Conservation (phyloP, 352 stramenopile species). For the Vaucheria bursata region DNA sequence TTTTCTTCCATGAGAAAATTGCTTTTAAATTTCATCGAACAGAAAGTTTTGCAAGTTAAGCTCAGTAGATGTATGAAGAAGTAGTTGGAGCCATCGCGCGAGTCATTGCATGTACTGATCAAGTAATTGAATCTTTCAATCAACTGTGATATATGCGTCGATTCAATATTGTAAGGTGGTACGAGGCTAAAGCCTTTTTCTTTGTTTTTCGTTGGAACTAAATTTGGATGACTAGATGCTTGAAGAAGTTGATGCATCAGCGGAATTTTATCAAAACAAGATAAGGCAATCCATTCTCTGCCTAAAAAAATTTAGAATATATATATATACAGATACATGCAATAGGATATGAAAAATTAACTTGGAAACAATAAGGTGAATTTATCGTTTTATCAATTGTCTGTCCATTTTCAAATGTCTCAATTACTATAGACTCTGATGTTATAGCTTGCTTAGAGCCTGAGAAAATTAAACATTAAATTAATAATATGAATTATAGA, state of each 20-base stretch:
- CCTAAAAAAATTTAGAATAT: too few relatives aligned
- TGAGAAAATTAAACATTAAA: too few relatives aligned
- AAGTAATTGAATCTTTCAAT: not conserved
- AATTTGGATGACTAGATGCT: not conserved
- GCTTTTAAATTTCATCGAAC: conserved; percentile 3
- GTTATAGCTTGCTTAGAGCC: too few relatives aligned
- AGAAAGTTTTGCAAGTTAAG: not conserved
- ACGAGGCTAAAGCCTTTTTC: too few relatives aligned
- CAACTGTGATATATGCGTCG: not conserved
- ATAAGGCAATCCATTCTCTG: conserved; percentile 25
- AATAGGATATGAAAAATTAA: too few relatives aligned
- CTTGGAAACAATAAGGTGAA: too few relatives aligned
- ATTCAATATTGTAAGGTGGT: not conserved
- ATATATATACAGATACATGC: too few relatives aligned
- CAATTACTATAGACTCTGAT: too few relatives aligned
- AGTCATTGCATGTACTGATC: conserved; percentile 12
- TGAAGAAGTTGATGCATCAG: conserved; percentile 32
- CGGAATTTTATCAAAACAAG: not conserved
- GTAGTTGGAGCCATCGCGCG: not conserved
- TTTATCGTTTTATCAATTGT: too few relatives aligned
- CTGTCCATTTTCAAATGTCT: too few relatives aligned
- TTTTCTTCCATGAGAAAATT: conserved; percentile 8
- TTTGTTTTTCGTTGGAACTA: too few relatives aligned
- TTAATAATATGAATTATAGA: too few relatives aligned
- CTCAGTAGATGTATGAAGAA: not conserved